Conservation (phyloP, 2,329 filamentous ascomycete genomes). For the Chaetomiaceae sp. region DNA sequence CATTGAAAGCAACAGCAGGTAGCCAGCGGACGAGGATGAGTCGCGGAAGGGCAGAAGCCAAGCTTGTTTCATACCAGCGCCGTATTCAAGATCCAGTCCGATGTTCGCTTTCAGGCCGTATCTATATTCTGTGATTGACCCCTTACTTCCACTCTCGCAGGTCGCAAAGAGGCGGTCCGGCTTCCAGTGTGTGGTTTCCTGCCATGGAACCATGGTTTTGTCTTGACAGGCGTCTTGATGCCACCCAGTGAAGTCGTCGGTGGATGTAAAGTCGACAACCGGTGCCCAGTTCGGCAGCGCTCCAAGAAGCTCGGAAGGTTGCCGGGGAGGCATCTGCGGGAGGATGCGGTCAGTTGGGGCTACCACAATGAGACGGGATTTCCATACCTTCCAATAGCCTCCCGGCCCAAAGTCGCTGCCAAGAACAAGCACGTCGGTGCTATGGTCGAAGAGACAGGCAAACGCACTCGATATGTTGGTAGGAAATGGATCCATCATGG, state of each 20-base stretch:
- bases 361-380: neutral
- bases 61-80: conserved; percentile 45
- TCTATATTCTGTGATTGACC: conserved; percentile 64
- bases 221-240: conserved; percentile 23
- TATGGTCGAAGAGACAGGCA: conserved; percentile 64
- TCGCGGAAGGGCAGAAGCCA: conserved; percentile 47
- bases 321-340: conserved; percentile 51
- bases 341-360: conserved; percentile 9
- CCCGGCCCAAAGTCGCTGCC: conserved; percentile 76
- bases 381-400: conserved; percentile 62
- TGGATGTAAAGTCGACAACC: conserved; percentile 52
- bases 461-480: conserved; percentile 80
- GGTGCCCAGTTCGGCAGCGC: conserved; percentile 62
- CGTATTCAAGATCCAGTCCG: conserved; percentile 52
- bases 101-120: conserved; percentile 67
- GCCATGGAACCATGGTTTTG: conserved; percentile 19
- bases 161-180: conserved; percentile 63
- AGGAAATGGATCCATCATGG: conserved; percentile 60
- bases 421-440: conserved; percentile 73
- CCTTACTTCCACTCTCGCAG: conserved; percentile 58
- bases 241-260: conserved; percentile 35
- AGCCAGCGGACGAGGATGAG: conserved; percentile 24
- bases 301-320: conserved; percentile 51
- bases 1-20: conserved; percentile 45
- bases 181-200: conserved; percentile 40